Evolutionary conservation across 2,329 filamentous ascomycete genomes (phyloP).

Genomic region (Colletotrichum salicis): DNA sequence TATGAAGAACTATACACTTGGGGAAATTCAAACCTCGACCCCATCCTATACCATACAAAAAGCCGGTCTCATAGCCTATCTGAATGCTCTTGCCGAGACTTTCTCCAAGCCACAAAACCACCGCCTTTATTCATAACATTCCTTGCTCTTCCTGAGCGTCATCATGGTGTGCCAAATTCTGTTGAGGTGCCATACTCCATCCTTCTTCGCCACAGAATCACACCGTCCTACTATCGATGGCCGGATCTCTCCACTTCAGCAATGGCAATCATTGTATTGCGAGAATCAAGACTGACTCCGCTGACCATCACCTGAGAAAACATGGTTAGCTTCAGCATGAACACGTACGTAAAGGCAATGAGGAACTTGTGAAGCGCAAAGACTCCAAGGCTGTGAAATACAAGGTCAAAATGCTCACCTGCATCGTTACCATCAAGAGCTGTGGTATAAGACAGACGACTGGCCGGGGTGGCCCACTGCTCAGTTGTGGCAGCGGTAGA

Average conservation of each 20-base stretch:
- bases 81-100: conserved; percentile 9
- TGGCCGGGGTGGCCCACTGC: conserved; percentile 29
- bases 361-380: neutral
- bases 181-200: neutral
- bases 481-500: conserved; percentile 28
- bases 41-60: conserved; percentile 32
- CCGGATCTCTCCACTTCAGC: neutral
- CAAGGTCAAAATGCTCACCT: neutral
- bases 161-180: conserved; percentile 9
- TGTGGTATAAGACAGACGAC: conserved; percentile 22
- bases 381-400: neutral
- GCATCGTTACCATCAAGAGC: neutral
- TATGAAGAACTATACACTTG: conserved; percentile 27
- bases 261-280: neutral
- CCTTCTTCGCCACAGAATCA: neutral
- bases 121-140: conserved; percentile 17
- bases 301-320: neutral
- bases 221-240: neutral
- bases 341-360: neutral
- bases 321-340: neutral
- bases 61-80: conserved; percentile 10
- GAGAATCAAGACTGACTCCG: neutral
- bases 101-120: conserved; percentile 29
- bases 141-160: neutral
- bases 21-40: conserved; percentile 11